These are phyloP conservation scores for Chloris gayana DNA, from an alignment of 176 grass and related monocot species.

Conservation along the genomic window DNA sequence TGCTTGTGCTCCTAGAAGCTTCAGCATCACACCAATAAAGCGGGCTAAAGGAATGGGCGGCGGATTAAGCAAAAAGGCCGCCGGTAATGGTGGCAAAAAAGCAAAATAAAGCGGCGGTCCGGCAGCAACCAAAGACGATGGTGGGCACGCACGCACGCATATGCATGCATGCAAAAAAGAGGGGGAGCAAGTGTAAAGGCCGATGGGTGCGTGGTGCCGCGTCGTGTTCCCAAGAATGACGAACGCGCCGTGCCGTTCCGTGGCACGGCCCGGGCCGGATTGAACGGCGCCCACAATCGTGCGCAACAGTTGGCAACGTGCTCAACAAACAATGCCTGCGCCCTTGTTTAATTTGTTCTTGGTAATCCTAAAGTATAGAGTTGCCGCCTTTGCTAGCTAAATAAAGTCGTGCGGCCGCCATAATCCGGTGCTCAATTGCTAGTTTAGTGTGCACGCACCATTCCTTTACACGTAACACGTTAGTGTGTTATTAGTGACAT, in stretches of 20 bases:
- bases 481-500: too few relatives aligned
- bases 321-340: not conserved
- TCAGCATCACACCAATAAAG: constrained; percentile 32
- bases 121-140: constrained; percentile 13
- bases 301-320: constrained; percentile 23
- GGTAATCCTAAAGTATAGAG: not conserved
- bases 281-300: not conserved
- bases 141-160: constrained; percentile 31
- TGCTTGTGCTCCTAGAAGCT: constrained; percentile 28
- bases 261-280: not conserved
- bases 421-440: too few relatives aligned
- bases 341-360: not conserved
- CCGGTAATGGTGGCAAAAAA: constrained; percentile 1
- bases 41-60: constrained; percentile 28
- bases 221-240: not conserved
- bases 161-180: constrained; percentile 1
- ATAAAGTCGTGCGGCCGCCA: too few relatives aligned
- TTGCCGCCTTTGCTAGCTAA: too few relatives aligned
- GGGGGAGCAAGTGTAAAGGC: not conserved
- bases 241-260: not conserved
- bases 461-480: too few relatives aligned
- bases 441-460: too few relatives aligned
- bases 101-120: not conserved
- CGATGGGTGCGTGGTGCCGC: not conserved
- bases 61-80: not conserved